phyloP scores from a whole-genome alignment of 2,329 filamentous ascomycete species.

The Alternaria longipes region DNA sequence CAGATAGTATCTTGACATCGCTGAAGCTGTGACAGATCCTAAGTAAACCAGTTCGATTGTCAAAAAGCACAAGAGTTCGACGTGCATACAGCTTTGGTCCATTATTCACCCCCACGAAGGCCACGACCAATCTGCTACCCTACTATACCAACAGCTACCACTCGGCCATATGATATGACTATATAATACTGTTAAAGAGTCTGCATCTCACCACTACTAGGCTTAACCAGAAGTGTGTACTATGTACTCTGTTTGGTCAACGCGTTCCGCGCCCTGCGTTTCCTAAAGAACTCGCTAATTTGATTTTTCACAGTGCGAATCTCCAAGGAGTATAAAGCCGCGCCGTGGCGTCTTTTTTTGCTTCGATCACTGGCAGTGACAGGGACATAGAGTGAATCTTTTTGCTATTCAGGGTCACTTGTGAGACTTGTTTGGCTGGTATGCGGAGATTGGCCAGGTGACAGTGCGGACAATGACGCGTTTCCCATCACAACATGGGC shows the following conservation, averaged over 20 bases:
- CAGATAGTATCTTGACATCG: not conserved
- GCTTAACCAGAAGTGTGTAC: not conserved
- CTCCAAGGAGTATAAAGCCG: not conserved
- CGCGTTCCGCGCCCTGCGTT: not conserved
- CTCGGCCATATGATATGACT: not conserved
- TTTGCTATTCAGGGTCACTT: not conserved
- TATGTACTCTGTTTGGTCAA: not conserved
- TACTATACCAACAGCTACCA: not conserved
- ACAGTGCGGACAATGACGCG: not conserved
- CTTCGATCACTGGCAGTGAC: not conserved
- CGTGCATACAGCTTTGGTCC: not conserved
- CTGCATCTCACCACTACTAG: not conserved
- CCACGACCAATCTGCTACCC: not conserved
- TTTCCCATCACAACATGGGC: not conserved
- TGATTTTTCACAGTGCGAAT: not conserved
- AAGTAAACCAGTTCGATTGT: not conserved
- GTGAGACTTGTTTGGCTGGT: not conserved
- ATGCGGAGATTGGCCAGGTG: conserved; percentile 1
- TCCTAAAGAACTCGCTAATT: not conserved
- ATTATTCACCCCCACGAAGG: not conserved
- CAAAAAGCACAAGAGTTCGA: not conserved
- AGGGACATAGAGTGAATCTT: not conserved
- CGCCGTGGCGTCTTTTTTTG: not conserved
- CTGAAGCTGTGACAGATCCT: not conserved
- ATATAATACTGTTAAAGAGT: not conserved